Percentiles rank a stretch among this genome's conserved stretches.
phyloP scores from a whole-genome alignment of 179 eudicot species.

The Beta lomatogona region DNA sequence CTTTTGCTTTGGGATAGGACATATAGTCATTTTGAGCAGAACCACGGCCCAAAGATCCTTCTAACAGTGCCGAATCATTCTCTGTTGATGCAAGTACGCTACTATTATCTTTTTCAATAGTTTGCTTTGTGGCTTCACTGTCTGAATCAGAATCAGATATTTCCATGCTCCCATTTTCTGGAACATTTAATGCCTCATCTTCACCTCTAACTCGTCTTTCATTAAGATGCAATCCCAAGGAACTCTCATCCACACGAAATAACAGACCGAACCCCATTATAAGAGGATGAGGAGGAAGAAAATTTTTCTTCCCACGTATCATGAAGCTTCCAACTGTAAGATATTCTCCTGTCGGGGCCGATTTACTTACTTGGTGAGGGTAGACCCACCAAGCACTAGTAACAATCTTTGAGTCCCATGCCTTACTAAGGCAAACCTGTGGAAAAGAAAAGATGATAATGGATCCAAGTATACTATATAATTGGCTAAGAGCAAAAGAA shows the following conservation, averaged over 20 bases:
- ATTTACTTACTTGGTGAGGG: slow-evolving; percentile 97
- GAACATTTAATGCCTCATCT: slow-evolving; percentile 68
- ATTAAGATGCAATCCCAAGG: slow-evolving; percentile 93
- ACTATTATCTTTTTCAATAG: slow-evolving; percentile 25
- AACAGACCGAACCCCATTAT: slow-evolving; percentile 92
- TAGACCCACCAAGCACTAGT: slow-evolving; percentile 99
- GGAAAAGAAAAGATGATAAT: slow-evolving; percentile 5
- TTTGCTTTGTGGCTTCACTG: slow-evolving; percentile 47
- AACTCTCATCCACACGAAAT: slow-evolving; percentile 94
- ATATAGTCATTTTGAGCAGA: slow-evolving; percentile 26
- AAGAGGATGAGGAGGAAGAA: slow-evolving; percentile 96
- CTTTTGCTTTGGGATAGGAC: slow-evolving; percentile 28
- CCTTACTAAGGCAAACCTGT: slow-evolving; percentile 97
- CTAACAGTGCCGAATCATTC: slow-evolving; percentile 13
- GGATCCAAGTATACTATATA: background rate
- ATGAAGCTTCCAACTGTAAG: slow-evolving; percentile 98
- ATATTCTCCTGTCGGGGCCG: slow-evolving; percentile 99
- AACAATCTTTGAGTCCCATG: slow-evolving; percentile 98
- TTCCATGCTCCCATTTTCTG: slow-evolving; percentile 51
- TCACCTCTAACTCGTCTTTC: slow-evolving; percentile 98
- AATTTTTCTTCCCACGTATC: slow-evolving; percentile 98
- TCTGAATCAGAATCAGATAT: slow-evolving; percentile 68
- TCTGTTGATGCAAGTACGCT: slow-evolving; percentile 24
- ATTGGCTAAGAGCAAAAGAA: slow-evolving; percentile 2
- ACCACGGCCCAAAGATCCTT: slow-evolving; percentile 18